These are phyloP conservation scores for Irpex lacteus DNA, from an alignment of 1,284 basidiomycete genomes.

Conservation along the genomic window DNA sequence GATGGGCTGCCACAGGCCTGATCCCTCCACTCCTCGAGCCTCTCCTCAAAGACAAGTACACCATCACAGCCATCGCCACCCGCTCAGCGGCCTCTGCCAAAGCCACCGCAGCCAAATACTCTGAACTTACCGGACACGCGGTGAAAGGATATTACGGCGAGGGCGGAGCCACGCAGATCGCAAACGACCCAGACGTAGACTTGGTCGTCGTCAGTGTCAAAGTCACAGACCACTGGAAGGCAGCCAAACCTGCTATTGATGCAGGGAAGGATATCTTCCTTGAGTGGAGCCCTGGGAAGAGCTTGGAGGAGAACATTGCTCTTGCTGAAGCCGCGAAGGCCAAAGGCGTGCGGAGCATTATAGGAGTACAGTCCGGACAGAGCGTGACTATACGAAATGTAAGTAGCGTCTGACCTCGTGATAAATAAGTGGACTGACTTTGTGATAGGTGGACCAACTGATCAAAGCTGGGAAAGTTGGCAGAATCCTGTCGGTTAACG, in stretches of 20 bases:
- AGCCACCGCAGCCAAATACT: constrained; percentile 24
- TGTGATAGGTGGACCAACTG: not conserved
- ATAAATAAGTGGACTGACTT: not conserved
- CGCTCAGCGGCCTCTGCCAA: constrained; percentile 24
- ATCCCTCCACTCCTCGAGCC: constrained; percentile 22
- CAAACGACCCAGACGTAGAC: constrained; percentile 30
- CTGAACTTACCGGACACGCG: constrained; percentile 12
- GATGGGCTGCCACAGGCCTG: constrained; percentile 28
- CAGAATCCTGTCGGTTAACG: constrained; percentile 25
- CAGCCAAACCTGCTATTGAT: constrained; percentile 28
- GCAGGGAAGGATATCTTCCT: constrained; percentile 36
- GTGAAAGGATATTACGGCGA: constrained; percentile 29
- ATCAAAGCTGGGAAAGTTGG: not conserved
- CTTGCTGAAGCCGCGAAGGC: constrained; percentile 28
- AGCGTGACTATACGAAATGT: constrained; percentile 27
- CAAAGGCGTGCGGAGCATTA: constrained; percentile 28
- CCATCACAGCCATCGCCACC: constrained; percentile 27
- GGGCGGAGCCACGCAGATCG: constrained; percentile 20
- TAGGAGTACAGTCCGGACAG: constrained; percentile 32
- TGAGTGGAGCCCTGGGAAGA: constrained; percentile 35
- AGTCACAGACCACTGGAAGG: constrained; percentile 25
- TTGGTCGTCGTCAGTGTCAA: constrained; percentile 33
- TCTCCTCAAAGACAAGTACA: constrained; percentile 17
- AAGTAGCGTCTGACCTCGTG: not conserved
- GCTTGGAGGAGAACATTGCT: constrained; percentile 25